Evolutionary conservation across 2,329 filamentous ascomycete genomes (phyloP).

Genomic region (Fusarium avenaceum): DNA sequence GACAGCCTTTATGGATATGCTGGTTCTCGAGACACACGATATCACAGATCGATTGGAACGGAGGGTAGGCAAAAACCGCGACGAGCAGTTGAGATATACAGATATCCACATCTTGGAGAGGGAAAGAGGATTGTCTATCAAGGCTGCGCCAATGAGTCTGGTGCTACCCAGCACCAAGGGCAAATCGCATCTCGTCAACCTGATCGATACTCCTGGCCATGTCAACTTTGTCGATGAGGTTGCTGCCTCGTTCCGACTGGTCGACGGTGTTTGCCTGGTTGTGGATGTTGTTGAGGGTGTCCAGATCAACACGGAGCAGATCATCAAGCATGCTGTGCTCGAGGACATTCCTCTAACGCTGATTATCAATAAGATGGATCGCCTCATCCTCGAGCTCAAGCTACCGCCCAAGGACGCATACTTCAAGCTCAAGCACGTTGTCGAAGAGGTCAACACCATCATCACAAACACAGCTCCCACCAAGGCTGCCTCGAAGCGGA

Average conservation of each 20-base stretch:
- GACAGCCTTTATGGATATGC: conserved; percentile 98
- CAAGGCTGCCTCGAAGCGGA: conserved; percentile 79
- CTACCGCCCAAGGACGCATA: conserved; percentile 95
- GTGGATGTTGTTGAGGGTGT: conserved; percentile 99
- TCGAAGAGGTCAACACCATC: conserved; percentile 96
- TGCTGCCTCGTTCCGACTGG: conserved; percentile 85
- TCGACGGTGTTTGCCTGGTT: conserved; percentile 91
- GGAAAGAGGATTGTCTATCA: conserved; percentile 90
- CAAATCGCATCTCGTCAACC: conserved; percentile 95
- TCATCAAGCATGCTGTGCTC: conserved; percentile 94
- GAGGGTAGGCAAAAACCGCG: conserved; percentile 82
- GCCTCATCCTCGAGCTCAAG: conserved; percentile 92
- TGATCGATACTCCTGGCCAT: conserved; percentile 95
- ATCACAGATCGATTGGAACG: conserved; percentile 83
- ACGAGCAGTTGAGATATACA: conserved; percentile 94
- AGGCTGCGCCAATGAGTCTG: conserved; percentile 93
- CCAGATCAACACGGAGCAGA: conserved; percentile 96
- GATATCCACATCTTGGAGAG: conserved; percentile 91
- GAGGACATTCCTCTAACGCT: conserved; percentile 90
- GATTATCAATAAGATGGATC: conserved; percentile 97
- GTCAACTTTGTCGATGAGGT: conserved; percentile 99
- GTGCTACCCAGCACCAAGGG: conserved; percentile 89
- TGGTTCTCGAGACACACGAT: conserved; percentile 95
- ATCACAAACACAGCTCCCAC: conserved; percentile 91
- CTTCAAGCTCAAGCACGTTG: conserved; percentile 98